These are phyloP conservation scores for Alternaria incomplexa DNA, from an alignment of 2,329 filamentous ascomycete genomes.

Conservation along the genomic window DNA sequence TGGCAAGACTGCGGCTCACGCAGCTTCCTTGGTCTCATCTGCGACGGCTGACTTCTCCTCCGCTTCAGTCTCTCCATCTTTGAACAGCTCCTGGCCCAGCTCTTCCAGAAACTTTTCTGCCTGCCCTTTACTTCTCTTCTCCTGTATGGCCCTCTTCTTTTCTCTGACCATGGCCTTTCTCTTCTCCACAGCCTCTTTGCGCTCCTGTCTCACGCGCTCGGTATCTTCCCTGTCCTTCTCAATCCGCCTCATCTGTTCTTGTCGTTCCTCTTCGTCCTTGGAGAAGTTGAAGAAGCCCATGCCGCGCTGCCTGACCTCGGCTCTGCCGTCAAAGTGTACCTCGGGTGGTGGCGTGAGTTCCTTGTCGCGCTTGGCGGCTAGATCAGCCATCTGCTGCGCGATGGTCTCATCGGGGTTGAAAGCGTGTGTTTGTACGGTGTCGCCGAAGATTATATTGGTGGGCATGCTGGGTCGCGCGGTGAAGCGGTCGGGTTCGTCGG, in stretches of 20 bases:
- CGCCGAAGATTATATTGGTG: constrained; percentile 78
- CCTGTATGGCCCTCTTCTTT: constrained; percentile 67
- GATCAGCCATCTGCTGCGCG: constrained; percentile 73
- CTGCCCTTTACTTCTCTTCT: constrained; percentile 65
- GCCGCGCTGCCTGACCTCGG: constrained; percentile 85
- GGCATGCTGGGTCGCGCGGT: constrained; percentile 72
- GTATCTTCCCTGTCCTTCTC: constrained; percentile 71
- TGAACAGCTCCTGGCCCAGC: constrained; percentile 38
- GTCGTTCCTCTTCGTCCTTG: constrained; percentile 69
- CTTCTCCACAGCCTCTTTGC: constrained; percentile 61
- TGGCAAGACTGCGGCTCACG: background rate
- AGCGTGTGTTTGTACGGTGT: constrained; percentile 80
- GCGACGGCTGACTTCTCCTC: background rate
- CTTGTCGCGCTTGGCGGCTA: constrained; percentile 79
- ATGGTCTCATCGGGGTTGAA: constrained; percentile 76
- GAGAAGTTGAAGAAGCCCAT: constrained; percentile 93
- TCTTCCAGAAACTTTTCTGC: constrained; percentile 76
- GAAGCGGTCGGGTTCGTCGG: constrained; percentile 70
- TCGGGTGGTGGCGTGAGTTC: constrained; percentile 80
- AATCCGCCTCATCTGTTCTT: constrained; percentile 78
- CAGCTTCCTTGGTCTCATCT: background rate
- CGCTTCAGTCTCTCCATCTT: background rate
- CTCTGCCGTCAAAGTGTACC: constrained; percentile 83
- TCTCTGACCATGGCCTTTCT: constrained; percentile 68
- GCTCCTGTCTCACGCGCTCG: constrained; percentile 62